Evolutionary conservation across 768 basidiomycete genomes (phyloP).

Genomic region (Leucocoprinus birnbaumii): DNA sequence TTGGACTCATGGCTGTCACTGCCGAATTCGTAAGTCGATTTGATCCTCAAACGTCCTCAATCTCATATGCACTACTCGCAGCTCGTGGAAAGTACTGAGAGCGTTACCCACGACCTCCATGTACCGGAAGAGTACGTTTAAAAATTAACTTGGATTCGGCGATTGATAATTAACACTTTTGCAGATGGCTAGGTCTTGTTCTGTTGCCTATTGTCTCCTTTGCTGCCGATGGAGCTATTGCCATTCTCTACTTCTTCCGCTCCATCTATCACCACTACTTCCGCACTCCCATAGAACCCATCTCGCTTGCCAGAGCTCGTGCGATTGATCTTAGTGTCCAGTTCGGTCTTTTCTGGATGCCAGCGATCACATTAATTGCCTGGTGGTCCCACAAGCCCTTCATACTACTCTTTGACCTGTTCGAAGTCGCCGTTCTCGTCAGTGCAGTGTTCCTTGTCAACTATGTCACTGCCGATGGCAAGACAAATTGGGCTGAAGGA

Average conservation of each 20-base stretch:
- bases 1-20: slow-evolving; percentile 64
- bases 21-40: slow-evolving; percentile 59
- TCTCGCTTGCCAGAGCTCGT: slow-evolving; percentile 59
- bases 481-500: slow-evolving; percentile 81
- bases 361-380: slow-evolving; percentile 61
- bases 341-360: slow-evolving; percentile 79
- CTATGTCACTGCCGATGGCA: slow-evolving; percentile 74
- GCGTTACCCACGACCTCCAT: slow-evolving; percentile 36
- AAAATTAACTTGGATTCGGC: neutral
- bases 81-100: slow-evolving; percentile 65
- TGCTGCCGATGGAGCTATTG: slow-evolving; percentile 65
- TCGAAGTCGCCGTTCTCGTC: slow-evolving; percentile 62
- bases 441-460: slow-evolving; percentile 76
- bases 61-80: slow-evolving; percentile 18
- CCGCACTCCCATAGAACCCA: slow-evolving; percentile 39
- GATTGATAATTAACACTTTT: neutral
- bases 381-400: slow-evolving; percentile 68
- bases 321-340: slow-evolving; percentile 80
- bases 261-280: slow-evolving; percentile 39
- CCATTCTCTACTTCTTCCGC: slow-evolving; percentile 54
- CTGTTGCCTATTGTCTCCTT: slow-evolving; percentile 73
- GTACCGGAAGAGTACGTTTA: slow-evolving; percentile 52
- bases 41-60: neutral
- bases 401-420: slow-evolving; percentile 66
- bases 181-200: slow-evolving; percentile 71